These are phyloP conservation scores for Panaeolus papilionaceus DNA, from an alignment of 768 basidiomycete genomes.

Conservation along the genomic window DNA sequence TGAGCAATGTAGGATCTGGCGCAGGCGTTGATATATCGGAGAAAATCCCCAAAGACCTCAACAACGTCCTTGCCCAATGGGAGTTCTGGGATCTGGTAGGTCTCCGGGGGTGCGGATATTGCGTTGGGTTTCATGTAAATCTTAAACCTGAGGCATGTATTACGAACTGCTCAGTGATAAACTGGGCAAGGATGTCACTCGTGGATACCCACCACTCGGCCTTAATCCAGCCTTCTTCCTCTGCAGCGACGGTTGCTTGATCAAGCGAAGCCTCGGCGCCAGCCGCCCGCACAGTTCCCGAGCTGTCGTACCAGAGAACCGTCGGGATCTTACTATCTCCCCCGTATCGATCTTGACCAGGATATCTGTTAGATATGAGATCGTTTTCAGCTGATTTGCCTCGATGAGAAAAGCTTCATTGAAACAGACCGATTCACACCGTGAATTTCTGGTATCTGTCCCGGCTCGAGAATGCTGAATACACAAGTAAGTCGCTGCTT, in stretches of 20 bases:
- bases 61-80: constrained; percentile 41
- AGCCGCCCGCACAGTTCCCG: constrained; percentile 44
- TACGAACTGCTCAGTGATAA: not conserved
- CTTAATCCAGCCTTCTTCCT: constrained; percentile 48
- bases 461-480: constrained; percentile 45
- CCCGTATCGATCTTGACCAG: constrained; percentile 50
- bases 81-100: constrained; percentile 45
- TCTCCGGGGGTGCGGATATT: constrained; percentile 28
- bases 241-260: constrained; percentile 43
- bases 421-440: constrained; percentile 47
- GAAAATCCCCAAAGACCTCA: constrained; percentile 50
- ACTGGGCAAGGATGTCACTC: not conserved
- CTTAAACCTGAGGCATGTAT: constrained; percentile 36
- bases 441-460: constrained; percentile 45
- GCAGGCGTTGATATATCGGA: constrained; percentile 42
- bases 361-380: constrained; percentile 43
- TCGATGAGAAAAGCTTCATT: constrained; percentile 14
- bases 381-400: not conserved
- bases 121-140: constrained; percentile 37
- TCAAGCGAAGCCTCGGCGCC: constrained; percentile 55
- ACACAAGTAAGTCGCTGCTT: constrained; percentile 14
- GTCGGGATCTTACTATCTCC: constrained; percentile 55
- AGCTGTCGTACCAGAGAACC: constrained; percentile 49
- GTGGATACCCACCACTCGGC: constrained; percentile 43
- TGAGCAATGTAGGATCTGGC: not conserved